Evolutionary conservation across 2,329 filamentous ascomycete species (phyloP).

Genomic region (Phoma sp.): DNA sequence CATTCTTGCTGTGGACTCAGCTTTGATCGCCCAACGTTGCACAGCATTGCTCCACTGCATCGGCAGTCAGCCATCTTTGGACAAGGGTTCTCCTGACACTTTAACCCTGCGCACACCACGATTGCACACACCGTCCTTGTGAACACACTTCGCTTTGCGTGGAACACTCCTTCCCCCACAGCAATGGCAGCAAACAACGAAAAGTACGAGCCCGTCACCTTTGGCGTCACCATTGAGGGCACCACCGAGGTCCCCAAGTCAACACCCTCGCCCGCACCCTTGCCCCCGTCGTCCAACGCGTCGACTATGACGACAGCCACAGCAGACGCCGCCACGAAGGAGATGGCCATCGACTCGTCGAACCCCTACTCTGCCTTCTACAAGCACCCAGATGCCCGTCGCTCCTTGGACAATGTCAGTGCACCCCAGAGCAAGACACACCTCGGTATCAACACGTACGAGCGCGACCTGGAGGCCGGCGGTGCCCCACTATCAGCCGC

Average conservation of each 20-base stretch:
- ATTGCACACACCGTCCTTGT: constrained; percentile 18
- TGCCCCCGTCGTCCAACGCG: constrained; percentile 42
- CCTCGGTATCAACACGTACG: constrained; percentile 41
- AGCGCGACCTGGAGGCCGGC: constrained; percentile 52
- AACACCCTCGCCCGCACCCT: constrained; percentile 12
- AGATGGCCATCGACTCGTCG: constrained; percentile 42
- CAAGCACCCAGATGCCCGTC: constrained; percentile 53
- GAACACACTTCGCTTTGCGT: constrained; percentile 1
- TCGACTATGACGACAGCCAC: constrained; percentile 43
- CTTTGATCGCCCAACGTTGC: constrained; percentile 18
- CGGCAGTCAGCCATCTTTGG: constrained; percentile 20
- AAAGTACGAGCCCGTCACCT: constrained; percentile 48
- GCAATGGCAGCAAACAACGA: constrained; percentile 40
- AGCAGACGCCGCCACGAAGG: constrained; percentile 42
- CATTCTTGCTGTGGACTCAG: constrained; percentile 22
- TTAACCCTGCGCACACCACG: constrained; percentile 5
- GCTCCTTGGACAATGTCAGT: constrained; percentile 48
- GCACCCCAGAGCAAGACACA: constrained; percentile 41
- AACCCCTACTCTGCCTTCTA: constrained; percentile 58
- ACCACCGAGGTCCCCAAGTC: constrained; percentile 23
- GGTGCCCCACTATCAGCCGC: constrained; percentile 44
- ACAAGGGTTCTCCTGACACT: constrained; percentile 21
- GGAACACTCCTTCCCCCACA: constrained; percentile 22
- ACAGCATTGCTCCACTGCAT: constrained; percentile 23
- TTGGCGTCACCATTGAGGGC: constrained; percentile 53